phyloP scores from a whole-genome alignment of 1,284 basidiomycete species.

The Dichomitus squalens region DNA sequence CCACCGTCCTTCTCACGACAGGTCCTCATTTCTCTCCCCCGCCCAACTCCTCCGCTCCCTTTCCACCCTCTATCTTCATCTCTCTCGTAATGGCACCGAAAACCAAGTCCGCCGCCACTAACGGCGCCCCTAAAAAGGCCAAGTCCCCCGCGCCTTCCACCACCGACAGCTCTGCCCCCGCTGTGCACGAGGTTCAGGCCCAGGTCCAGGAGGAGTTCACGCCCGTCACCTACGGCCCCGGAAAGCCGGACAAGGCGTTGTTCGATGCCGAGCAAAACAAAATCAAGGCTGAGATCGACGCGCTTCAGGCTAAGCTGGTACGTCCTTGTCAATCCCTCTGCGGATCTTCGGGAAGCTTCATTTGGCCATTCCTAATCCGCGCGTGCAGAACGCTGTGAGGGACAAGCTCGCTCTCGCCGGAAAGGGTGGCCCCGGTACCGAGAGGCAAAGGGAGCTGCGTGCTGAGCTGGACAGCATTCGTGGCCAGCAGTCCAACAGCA shows the following conservation, averaged over 20 bases:
- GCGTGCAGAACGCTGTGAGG: slow-evolving; percentile 68
- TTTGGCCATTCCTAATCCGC: neutral
- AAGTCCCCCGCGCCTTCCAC: slow-evolving; percentile 33
- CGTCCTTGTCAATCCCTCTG: slow-evolving; percentile 36
- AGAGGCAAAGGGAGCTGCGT: slow-evolving; percentile 75
- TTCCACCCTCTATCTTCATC: neutral
- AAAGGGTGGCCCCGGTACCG: slow-evolving; percentile 65
- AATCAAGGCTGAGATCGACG: slow-evolving; percentile 84
- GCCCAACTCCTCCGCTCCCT: slow-evolving; percentile 22
- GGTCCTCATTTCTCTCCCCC: slow-evolving; percentile 6
- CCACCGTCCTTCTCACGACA: slow-evolving; percentile 26
- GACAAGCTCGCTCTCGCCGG: slow-evolving; percentile 75
- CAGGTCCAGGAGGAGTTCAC: slow-evolving; percentile 45
- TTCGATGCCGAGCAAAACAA: slow-evolving; percentile 85
- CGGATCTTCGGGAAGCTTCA: slow-evolving; percentile 8
- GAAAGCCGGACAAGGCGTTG: slow-evolving; percentile 79
- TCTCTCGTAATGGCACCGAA: slow-evolving; percentile 47
- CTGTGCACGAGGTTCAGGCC: slow-evolving; percentile 34
- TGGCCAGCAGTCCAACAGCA: slow-evolving; percentile 80
- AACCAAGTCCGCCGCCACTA: slow-evolving; percentile 49
- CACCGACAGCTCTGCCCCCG: slow-evolving; percentile 42
- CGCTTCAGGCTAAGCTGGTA: slow-evolving; percentile 78
- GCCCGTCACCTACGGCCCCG: slow-evolving; percentile 38
- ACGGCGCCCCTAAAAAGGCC: slow-evolving; percentile 41
- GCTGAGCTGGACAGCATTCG: slow-evolving; percentile 85